A percentile compares a stretch with the other conserved stretches of the same genome.
These are phyloP conservation scores for Thalassiosira profunda DNA, from an alignment of 108 stramenopile species.

Conservation along the genomic window DNA sequence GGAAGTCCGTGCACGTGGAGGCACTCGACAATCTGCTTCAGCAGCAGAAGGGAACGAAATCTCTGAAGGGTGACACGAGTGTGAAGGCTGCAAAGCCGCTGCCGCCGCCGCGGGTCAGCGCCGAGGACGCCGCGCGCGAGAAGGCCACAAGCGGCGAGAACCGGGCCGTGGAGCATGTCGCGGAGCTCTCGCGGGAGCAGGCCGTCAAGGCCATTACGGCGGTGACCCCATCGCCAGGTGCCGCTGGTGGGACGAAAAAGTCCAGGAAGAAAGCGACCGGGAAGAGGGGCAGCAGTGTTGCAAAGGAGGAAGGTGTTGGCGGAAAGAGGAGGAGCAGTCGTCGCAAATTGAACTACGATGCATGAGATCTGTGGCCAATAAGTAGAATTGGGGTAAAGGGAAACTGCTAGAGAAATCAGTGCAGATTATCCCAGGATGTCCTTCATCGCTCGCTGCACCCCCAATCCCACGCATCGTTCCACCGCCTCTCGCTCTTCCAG, in stretches of 20 bases:
- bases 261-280: neutral
- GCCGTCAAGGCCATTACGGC: conserved; percentile 48
- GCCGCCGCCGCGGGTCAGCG: conserved; percentile 42
- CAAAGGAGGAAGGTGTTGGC: neutral
- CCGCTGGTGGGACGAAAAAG: neutral
- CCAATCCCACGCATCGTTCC: conserved; percentile 34
- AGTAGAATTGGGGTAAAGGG: too few relatives aligned
- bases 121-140: conserved; percentile 69
- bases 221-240: conserved; percentile 26
- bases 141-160: conserved; percentile 68
- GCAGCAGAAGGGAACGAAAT: conserved; percentile 1
- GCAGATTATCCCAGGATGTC: conserved; percentile 24
- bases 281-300: neutral
- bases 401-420: too few relatives aligned
- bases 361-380: too few relatives aligned
- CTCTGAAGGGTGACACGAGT: neutral
- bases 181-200: conserved; percentile 62
- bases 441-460: conserved; percentile 28
- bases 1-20: conserved; percentile 48
- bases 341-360: conserved; percentile 1
- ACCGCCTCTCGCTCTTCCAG: conserved; percentile 35
- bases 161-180: conserved; percentile 76
- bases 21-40: conserved; percentile 18
- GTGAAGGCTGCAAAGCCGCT: neutral
- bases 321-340: conserved; percentile 3